These are phyloP conservation scores for Caryocar brasiliense DNA, from an alignment of 441 rosid species.

Conservation along the genomic window DNA sequence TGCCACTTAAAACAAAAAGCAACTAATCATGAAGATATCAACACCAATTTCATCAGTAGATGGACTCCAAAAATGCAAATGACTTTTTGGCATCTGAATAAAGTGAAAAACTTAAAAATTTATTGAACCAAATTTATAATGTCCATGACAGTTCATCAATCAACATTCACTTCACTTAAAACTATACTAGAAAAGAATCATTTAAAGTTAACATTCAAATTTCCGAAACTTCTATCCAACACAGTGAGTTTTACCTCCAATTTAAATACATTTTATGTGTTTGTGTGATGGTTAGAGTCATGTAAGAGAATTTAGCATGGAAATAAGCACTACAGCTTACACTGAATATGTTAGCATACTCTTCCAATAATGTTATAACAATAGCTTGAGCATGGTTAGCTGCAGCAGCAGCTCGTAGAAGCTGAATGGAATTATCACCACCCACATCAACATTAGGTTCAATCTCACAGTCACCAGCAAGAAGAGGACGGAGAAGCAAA, in stretches of 20 bases:
- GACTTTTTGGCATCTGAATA: neutral
- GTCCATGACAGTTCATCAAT: too few relatives aligned
- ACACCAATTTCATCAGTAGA: neutral
- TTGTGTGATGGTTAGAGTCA: neutral
- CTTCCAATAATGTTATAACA: constrained; percentile 80
- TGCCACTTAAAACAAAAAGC: too few relatives aligned
- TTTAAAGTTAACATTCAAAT: too few relatives aligned
- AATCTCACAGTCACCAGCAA: constrained; percentile 91
- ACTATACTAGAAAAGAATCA: too few relatives aligned
- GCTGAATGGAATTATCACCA: constrained; percentile 88
- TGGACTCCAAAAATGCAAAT: neutral
- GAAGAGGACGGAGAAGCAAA: constrained; percentile 94
- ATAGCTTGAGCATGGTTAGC: constrained; percentile 99
- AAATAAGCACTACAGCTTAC: constrained; percentile 35
- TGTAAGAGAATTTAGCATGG: neutral
- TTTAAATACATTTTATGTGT: too few relatives aligned
- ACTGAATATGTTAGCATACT: constrained; percentile 76
- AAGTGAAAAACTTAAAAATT: neutral
- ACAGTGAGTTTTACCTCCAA: too few relatives aligned
- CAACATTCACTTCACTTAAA: too few relatives aligned
- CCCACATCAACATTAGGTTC: constrained; percentile 80
- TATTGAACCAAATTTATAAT: neutral
- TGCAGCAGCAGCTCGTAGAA: constrained; percentile 96
- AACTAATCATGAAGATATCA: neutral
- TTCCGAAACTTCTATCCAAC: too few relatives aligned